These are phyloP conservation scores for Vararia minispora DNA, from an alignment of 768 basidiomycete genomes.

Conservation along the genomic window DNA sequence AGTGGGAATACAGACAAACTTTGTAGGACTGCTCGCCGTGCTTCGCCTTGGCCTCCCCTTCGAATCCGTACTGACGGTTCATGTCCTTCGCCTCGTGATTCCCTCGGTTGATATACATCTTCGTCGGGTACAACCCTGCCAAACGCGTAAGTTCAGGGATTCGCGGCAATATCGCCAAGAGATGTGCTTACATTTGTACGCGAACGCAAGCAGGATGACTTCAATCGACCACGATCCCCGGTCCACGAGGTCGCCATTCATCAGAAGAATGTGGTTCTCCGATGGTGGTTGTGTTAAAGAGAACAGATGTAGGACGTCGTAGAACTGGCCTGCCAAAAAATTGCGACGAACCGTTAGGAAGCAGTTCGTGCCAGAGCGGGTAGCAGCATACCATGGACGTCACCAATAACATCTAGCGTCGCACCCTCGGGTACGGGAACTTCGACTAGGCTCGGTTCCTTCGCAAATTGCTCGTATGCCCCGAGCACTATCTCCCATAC, in stretches of 20 bases:
- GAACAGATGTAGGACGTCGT: conserved; percentile 82
- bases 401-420: conserved; percentile 90
- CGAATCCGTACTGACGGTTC: conserved; percentile 91
- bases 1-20: conserved; percentile 26
- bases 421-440: conserved; percentile 64
- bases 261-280: conserved; percentile 75
- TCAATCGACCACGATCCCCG: conserved; percentile 94
- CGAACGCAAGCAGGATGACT: conserved; percentile 86
- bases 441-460: conserved; percentile 75
- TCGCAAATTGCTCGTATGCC: conserved; percentile 61
- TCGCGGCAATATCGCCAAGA: neutral
- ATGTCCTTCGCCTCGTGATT: conserved; percentile 97
- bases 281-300: conserved; percentile 78
- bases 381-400: conserved; percentile 79
- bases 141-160: conserved; percentile 9
- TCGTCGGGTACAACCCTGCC: conserved; percentile 84
- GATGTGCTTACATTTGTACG: conserved; percentile 73
- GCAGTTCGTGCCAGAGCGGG: too few species aligned
- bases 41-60: conserved; percentile 94
- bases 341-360: neutral
- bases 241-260: conserved; percentile 96
- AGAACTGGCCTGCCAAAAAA: conserved; percentile 71
- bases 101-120: conserved; percentile 89
- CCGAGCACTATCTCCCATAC: conserved; percentile 95
- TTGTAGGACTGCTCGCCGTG: conserved; percentile 94